These are phyloP conservation scores for Centella asiatica DNA, from an alignment of 129 eudicot genomes.

Conservation along the genomic window DNA sequence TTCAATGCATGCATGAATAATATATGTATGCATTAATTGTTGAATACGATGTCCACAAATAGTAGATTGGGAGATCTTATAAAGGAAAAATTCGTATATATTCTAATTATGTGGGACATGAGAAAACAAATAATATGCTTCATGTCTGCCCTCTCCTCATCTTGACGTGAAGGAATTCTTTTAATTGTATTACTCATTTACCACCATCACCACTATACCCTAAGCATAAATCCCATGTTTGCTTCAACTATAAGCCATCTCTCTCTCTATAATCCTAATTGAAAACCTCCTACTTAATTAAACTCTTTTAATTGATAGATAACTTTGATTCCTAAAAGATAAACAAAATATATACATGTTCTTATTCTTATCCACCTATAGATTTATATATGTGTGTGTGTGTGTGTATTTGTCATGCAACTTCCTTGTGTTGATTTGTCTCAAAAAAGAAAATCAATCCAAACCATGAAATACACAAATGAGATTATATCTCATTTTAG, in stretches of 20 bases:
- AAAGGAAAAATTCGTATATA: constrained; percentile 23
- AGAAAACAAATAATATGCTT: constrained; percentile 10
- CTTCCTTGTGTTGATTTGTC: background rate
- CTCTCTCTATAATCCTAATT: background rate
- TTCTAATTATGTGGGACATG: constrained; percentile 8
- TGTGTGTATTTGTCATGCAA: no score
- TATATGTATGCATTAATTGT: background rate
- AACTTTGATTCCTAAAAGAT: no score
- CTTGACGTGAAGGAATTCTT: constrained; percentile 12
- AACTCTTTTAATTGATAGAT: no score
- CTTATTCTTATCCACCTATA: background rate
- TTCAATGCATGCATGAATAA: background rate
- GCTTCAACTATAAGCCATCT: constrained; percentile 30
- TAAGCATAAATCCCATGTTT: constrained; percentile 25
- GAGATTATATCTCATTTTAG: constrained; percentile 49
- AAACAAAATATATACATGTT: background rate
- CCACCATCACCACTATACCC: constrained; percentile 20
- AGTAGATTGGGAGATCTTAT: constrained; percentile 16
- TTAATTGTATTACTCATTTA: constrained; percentile 3
- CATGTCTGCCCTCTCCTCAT: constrained; percentile 19
- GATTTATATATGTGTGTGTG: background rate
- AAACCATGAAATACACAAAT: constrained; percentile 50
- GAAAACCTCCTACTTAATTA: background rate
- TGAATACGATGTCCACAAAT: constrained; percentile 7
- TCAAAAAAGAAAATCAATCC: background rate